Conservation (phyloP, 768 basidiomycete species). For the Mycena galopus region DNA sequence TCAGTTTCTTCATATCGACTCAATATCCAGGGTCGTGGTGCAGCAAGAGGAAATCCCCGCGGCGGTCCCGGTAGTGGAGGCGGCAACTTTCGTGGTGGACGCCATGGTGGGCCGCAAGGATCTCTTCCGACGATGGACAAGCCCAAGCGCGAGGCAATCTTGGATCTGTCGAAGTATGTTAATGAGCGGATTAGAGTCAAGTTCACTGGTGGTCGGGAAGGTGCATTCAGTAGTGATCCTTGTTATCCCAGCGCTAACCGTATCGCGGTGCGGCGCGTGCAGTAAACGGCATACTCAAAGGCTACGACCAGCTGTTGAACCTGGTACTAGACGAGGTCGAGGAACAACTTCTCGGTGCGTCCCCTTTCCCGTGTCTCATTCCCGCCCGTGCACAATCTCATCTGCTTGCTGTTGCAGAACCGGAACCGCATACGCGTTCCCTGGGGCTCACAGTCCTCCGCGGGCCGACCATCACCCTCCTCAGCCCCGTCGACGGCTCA, state of each 20-base stretch:
- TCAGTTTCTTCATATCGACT: conserved; percentile 48
- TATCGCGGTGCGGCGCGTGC: conserved; percentile 29
- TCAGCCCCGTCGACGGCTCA: conserved; percentile 95
- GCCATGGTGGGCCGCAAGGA: conserved; percentile 64
- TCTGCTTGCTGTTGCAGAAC: conserved; percentile 57
- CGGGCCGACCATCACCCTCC: conserved; percentile 93
- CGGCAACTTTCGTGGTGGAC: conserved; percentile 54
- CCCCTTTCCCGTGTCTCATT: conserved; percentile 26
- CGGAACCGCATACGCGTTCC: conserved; percentile 70
- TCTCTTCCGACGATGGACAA: conserved; percentile 71
- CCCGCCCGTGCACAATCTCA: conserved; percentile 19
- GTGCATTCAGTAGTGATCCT: conserved; percentile 52
- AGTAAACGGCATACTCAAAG: conserved; percentile 96
- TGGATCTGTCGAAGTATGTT: conserved; percentile 94
- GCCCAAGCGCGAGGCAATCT: conserved; percentile 93
- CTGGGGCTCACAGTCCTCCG: conserved; percentile 92
- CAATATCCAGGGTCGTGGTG: conserved; percentile 69
- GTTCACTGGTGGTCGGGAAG: conserved; percentile 98
- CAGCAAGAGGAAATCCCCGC: conserved; percentile 60
- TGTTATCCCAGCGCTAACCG: conserved; percentile 1
- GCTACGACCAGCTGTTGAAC: conserved; percentile 96
- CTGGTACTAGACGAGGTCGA: conserved; percentile 96
- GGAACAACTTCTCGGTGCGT: conserved; percentile 81
- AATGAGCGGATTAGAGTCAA: conserved; percentile 95
- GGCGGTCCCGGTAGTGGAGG: conserved; percentile 57